Percentiles rank a stretch among this genome's conserved stretches.
Evolutionary conservation across 1,284 basidiomycete genomes (phyloP).

Genomic region (Cryptococcus sp.): DNA sequence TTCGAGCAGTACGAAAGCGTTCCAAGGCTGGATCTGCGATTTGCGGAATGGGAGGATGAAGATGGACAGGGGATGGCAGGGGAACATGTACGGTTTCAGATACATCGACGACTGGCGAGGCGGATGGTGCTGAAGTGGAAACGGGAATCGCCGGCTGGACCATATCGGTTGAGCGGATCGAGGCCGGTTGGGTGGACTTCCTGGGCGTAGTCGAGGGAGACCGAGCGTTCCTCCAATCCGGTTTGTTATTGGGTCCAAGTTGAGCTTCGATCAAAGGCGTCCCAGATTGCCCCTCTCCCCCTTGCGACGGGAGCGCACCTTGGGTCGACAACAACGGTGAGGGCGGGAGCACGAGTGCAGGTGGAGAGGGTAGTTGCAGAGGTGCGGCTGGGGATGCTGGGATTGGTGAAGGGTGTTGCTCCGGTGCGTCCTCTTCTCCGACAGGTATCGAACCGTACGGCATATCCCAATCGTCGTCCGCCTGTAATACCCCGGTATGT

Average conservation of each 20-base stretch:
- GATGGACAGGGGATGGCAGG: too few species aligned
- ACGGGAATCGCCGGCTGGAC: not conserved
- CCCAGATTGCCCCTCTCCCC: not conserved
- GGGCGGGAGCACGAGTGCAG: too few species aligned
- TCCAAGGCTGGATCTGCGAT: slow-evolving; percentile 36
- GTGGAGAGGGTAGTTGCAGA: too few species aligned
- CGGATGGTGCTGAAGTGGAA: not conserved
- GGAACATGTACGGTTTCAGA: too few species aligned
- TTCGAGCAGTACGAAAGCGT: slow-evolving; percentile 38
- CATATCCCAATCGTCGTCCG: slow-evolving; percentile 3
- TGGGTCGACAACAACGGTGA: too few species aligned
- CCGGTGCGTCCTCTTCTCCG: too few species aligned
- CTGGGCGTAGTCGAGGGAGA: not conserved
- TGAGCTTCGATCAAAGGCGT: slow-evolving; percentile 5
- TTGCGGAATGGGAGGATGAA: too few species aligned
- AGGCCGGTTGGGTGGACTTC: too few species aligned
- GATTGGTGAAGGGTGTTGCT: not conserved
- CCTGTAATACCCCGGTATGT: not conserved
- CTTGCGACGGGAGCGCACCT: too few species aligned
- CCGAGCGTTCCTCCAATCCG: not conserved
- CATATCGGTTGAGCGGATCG: not conserved
- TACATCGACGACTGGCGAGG: not conserved
- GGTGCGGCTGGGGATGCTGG: not conserved
- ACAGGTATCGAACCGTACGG: not conserved
- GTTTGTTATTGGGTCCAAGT: slow-evolving; percentile 1